Conservation (phyloP, 768 basidiomycete genomes). For the Amanita inopinata region DNA sequence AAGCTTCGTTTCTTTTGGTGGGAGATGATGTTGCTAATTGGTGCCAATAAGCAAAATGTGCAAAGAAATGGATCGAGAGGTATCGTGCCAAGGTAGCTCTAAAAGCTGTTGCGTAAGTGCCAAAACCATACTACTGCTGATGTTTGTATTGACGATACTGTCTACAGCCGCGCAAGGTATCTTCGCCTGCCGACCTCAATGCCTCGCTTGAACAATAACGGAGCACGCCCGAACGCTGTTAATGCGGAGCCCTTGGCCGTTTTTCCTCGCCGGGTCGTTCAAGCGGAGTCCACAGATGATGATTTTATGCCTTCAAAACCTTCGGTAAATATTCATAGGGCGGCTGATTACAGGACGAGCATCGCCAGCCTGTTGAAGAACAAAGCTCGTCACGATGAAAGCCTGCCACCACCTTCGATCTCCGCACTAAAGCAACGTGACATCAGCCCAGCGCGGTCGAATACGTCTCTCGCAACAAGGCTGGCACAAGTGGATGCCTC, state of each 20-base stretch:
- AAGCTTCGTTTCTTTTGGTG: constrained; percentile 11
- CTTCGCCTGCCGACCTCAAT: constrained; percentile 58
- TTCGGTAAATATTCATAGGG: not conserved
- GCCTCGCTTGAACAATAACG: constrained; percentile 20
- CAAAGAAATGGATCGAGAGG: constrained; percentile 60
- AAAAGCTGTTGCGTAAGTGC: constrained; percentile 76
- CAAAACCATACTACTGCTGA: constrained; percentile 2
- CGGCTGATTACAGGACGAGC: not conserved
- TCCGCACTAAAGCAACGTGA: not conserved
- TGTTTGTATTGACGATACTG: constrained; percentile 8
- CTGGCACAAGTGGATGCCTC: constrained; percentile 11
- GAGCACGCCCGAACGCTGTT: not conserved
- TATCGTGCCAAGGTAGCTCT: constrained; percentile 63
- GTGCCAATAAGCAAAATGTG: constrained; percentile 30
- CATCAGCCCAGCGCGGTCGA: constrained; percentile 8
- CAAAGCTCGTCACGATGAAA: constrained; percentile 8
- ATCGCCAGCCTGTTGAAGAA: not conserved
- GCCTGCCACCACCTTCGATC: constrained; percentile 12
- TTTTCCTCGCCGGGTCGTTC: not conserved
- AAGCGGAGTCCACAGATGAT: not conserved
- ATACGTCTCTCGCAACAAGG: constrained; percentile 1
- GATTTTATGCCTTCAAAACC: constrained; percentile 5
- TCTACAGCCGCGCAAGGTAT: constrained; percentile 65
- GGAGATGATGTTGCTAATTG: not conserved
- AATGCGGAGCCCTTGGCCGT: not conserved